Percentiles rank a stretch among this genome's conserved stretches.
These are phyloP conservation scores for Jaapia argillacea DNA, from an alignment of 768 basidiomycete species.

Conservation along the genomic window DNA sequence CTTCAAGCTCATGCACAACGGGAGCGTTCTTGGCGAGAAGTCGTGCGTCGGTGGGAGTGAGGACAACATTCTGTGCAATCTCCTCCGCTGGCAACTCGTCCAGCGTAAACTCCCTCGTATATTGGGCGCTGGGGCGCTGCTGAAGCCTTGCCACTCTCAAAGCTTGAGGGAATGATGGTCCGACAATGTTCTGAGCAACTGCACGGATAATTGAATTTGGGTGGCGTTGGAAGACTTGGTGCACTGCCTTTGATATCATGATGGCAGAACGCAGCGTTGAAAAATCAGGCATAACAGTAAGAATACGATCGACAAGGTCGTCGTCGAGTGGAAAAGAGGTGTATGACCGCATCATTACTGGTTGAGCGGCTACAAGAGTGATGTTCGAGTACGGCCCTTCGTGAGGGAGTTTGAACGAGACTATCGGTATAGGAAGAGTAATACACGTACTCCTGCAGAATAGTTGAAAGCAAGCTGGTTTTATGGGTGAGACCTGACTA, in stretches of 20 bases:
- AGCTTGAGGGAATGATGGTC: conserved; percentile 14
- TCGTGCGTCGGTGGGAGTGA: conserved; percentile 10
- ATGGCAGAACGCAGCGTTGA: conserved; percentile 11
- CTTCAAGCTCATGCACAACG: conserved; percentile 22
- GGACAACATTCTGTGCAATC: conserved; percentile 9
- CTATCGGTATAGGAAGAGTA: neutral
- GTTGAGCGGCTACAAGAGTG: neutral
- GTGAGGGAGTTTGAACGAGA: neutral
- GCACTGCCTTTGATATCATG: conserved; percentile 10
- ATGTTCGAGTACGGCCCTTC: neutral
- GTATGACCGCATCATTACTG: neutral
- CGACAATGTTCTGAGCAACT: conserved; percentile 13
- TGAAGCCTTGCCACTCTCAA: conserved; percentile 7
- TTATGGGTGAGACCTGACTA: too few relatives aligned
- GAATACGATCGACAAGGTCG: conserved; percentile 16
- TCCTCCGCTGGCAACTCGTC: conserved; percentile 5
- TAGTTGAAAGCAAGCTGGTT: too few relatives aligned
- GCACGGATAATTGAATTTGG: conserved; percentile 13
- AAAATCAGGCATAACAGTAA: conserved; percentile 13
- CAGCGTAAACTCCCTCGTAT: neutral
- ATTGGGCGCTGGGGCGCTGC: neutral
- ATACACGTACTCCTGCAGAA: neutral
- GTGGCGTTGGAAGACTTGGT: conserved; percentile 13
- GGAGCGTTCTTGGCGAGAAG: conserved; percentile 15
- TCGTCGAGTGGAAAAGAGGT: neutral